Base-by-base conservation (phyloP, 805 yeast species). In the Candida alai region DNA sequence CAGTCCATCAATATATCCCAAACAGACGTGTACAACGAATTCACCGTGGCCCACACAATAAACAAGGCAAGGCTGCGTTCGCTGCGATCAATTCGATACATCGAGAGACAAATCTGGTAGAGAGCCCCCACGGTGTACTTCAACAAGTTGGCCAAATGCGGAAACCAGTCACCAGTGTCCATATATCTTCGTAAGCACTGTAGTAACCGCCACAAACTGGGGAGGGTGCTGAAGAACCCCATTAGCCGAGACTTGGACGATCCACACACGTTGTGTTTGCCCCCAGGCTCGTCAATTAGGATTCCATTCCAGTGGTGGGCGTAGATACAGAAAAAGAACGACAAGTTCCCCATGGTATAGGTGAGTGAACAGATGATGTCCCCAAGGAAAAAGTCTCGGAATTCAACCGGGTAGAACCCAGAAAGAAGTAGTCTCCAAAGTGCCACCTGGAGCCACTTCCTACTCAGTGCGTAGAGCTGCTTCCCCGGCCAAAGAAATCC, bases 1-100 rank as follows among this genome's bases (percentile, higher is more conserved):
- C 96, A 93, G 64, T 93, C 98, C 95, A 93, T 87, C 26, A 89
- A 64, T 5, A 93, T 63, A 59, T 93, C 98, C 98, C 98, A 93
- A 3, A 78, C 43, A 0, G 83, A 58, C 21, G 89, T 72, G 50
- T 74, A 74, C 1, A 80, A 32, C 0, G 96, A 77, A 56, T 93
- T 89, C 24, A 86, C 45, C 0, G 74, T 52, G 0, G 95, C 96
- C 62, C 88, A 74, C 0, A 78, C 57, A 13, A 90, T 84, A 50
- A 88, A 84, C 1, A 75, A 65, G 0, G 76, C 76, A 36, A 80
- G 67, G 42, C 68, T 57, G 12, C 50, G 48, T 16, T 56, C 44
- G 2, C 53, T 47, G 15, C 58, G 47, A 24, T 79, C 68, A 32
- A 87, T 83, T 42, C 97, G 74, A 55, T 86, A 89, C 14, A 82